Conservation (phyloP, 768 basidiomycete species). For the Mycena albidolilacea region DNA sequence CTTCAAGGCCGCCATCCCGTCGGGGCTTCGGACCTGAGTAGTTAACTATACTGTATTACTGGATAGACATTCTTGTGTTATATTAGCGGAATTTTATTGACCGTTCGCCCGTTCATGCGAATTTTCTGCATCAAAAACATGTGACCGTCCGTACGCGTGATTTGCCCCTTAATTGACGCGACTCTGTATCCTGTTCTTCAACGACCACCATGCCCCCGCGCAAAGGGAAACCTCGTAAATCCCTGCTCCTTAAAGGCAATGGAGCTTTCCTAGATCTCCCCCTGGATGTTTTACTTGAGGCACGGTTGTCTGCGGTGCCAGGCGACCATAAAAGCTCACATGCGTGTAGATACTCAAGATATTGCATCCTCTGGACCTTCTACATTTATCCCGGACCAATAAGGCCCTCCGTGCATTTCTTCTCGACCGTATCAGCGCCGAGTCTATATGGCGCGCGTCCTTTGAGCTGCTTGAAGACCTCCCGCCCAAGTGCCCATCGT, state of each 20-base stretch:
- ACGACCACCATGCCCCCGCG: constrained; percentile 13
- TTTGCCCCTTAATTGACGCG: constrained; percentile 2
- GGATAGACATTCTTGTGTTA: constrained; percentile 24
- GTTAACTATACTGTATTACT: constrained; percentile 28
- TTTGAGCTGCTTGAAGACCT: constrained; percentile 8
- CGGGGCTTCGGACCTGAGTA: constrained; percentile 53
- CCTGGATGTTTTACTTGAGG: constrained; percentile 26
- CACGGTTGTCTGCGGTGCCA: neutral
- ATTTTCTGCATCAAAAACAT: constrained; percentile 3
- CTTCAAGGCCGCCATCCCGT: constrained; percentile 63
- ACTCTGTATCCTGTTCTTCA: neutral
- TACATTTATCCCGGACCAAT: constrained; percentile 24
- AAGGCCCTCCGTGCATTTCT: constrained; percentile 19
- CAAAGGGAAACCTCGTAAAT: neutral
- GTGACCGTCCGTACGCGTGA: constrained; percentile 24
- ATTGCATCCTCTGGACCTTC: constrained; percentile 14
- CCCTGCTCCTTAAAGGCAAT: constrained; percentile 12
- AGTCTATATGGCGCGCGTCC: constrained; percentile 22
- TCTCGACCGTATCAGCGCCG: constrained; percentile 15
- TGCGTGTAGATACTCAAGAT: constrained; percentile 20
- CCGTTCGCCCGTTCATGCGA: neutral
- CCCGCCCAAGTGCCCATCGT: constrained; percentile 14
- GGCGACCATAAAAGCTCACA: neutral
- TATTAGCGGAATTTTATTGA: neutral
- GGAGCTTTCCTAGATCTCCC: constrained; percentile 23